Conservation (phyloP, 176 grass and related monocot species). For the Elymus sibiricus region DNA sequence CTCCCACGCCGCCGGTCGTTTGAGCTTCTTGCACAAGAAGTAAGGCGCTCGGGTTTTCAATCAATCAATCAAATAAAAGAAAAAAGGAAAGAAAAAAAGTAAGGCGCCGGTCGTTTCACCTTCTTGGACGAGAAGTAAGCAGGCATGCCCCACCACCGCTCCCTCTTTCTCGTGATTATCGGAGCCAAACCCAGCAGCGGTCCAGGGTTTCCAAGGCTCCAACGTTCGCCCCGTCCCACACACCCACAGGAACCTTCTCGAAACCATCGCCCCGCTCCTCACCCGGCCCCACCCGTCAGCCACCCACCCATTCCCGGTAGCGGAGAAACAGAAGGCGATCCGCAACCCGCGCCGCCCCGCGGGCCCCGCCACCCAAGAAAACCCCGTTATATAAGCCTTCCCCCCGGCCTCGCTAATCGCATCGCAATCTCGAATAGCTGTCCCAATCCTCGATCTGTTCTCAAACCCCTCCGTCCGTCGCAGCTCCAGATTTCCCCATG, state of each 20-base stretch:
- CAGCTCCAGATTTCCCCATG: conserved; percentile 18
- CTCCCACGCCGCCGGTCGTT: neutral
- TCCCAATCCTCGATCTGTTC: neutral
- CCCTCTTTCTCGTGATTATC: neutral
- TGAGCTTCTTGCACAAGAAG: neutral
- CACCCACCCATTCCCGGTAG: neutral
- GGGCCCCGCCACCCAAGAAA: neutral
- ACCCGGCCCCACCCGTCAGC: neutral
- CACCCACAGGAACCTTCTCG: conserved; percentile 22
- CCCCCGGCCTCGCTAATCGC: neutral
- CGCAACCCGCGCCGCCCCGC: conserved; percentile 9
- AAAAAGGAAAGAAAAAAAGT: too few relatives aligned
- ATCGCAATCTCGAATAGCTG: neutral
- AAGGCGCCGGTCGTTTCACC: conserved; percentile 2
- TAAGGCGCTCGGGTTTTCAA: neutral
- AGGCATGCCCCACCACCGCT: neutral
- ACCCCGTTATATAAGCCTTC: neutral
- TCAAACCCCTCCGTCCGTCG: neutral
- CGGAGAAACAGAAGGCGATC: neutral
- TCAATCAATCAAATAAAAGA: too few relatives aligned
- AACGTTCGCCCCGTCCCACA: neutral
- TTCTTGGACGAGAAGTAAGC: conserved; percentile 16
- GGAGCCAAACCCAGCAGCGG: conserved; percentile 18
- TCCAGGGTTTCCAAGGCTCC: conserved; percentile 17
- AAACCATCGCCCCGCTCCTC: neutral